Conservation (phyloP, 805 yeast genomes). For the Wickerhamomyces queroliae region DNA sequence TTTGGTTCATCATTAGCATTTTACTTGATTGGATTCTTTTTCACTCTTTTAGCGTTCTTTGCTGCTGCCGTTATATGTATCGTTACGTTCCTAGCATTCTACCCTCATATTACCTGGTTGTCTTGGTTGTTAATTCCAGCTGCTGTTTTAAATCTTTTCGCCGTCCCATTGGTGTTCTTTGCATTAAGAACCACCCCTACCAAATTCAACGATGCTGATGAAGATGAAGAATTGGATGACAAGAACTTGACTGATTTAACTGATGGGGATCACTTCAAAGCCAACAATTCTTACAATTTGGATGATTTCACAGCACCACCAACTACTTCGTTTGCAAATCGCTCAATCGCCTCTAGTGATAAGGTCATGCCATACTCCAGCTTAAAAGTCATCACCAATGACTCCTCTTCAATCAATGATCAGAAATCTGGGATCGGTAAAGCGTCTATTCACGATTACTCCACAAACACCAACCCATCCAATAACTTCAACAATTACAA, state of each 20-base stretch:
- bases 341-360: slow-evolving; percentile 8
- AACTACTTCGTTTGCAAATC: background rate
- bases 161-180: slow-evolving; percentile 44
- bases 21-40: slow-evolving; percentile 38
- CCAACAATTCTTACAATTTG: slow-evolving; percentile 7
- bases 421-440: slow-evolving; percentile 13
- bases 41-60: slow-evolving; percentile 45
- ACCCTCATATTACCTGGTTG: slow-evolving; percentile 66
- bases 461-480: slow-evolving; percentile 8
- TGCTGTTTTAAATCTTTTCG: slow-evolving; percentile 48
- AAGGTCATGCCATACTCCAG: slow-evolving; percentile 10
- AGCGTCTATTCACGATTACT: slow-evolving; percentile 19
- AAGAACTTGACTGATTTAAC: slow-evolving; percentile 19
- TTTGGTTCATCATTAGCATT: slow-evolving; percentile 21
- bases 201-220: slow-evolving; percentile 7
- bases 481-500: slow-evolving; percentile 1
- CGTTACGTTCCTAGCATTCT: slow-evolving; percentile 49
- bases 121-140: slow-evolving; percentile 68
- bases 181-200: slow-evolving; percentile 22
- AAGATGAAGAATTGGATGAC: slow-evolving; percentile 9
- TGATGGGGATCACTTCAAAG: slow-evolving; percentile 17
- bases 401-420: slow-evolving; percentile 17
- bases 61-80: slow-evolving; percentile 50
- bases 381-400: slow-evolving; percentile 19
- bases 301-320: slow-evolving; percentile 7